Evolutionary conservation across 73 alveolate genomes (phyloP).

Genomic region (Paraurostyla sp.): DNA sequence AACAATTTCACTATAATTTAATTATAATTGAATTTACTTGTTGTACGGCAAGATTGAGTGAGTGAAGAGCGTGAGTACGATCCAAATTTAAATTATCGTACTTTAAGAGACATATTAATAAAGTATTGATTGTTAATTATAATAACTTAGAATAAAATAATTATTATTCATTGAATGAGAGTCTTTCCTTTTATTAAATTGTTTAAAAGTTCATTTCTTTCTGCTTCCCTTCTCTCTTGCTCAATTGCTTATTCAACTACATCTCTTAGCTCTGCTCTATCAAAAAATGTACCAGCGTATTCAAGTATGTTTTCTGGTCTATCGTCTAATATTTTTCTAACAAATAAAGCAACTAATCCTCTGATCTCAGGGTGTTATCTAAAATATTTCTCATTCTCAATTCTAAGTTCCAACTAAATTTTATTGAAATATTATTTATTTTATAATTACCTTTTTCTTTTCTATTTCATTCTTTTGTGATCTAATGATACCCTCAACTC

Average conservation of each 20-base stretch:
- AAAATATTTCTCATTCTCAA: conserved; percentile 88
- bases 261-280: conserved; percentile 82
- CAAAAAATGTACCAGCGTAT: conserved; percentile 92
- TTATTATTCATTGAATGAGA: conserved; percentile 16
- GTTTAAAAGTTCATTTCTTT: conserved; percentile 48
- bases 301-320: conserved; percentile 90
- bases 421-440: not conserved
- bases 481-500: conserved; percentile 77
- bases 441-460: conserved; percentile 71
- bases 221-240: conserved; percentile 61
- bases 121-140: not conserved
- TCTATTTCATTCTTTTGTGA: conserved; percentile 78
- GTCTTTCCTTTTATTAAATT: conserved; percentile 55
- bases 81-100: not conserved
- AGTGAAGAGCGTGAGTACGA: not conserved
- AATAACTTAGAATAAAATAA: not conserved
- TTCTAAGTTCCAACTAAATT: conserved; percentile 78
- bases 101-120: not conserved
- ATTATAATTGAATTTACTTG: not conserved
- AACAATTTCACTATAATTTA: not conserved
- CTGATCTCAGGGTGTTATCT: conserved; percentile 94
- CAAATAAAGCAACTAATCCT: conserved; percentile 79
- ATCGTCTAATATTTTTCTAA: conserved; percentile 86
- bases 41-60: no score
- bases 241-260: conserved; percentile 59